Evolutionary conservation across 768 basidiomycete genomes (phyloP), one percentile per base, ranked within the genome.

Genomic region (Agaricus subrufescens): DNA sequence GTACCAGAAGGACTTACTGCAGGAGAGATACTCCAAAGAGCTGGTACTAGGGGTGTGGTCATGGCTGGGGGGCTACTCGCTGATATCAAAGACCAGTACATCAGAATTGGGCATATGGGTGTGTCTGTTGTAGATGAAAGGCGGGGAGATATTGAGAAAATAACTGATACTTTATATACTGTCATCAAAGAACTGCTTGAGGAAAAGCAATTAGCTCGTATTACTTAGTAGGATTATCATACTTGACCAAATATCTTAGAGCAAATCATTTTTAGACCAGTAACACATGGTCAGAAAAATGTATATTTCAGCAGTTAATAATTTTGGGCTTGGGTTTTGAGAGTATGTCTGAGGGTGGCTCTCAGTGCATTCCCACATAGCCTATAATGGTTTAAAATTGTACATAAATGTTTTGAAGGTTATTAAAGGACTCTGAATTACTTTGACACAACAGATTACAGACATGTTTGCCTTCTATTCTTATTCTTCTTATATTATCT

Each of bases 61-160:
- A 81, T 91, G 45, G 91, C 94, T 31, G 91, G 84, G 29, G 94
- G 94, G 10, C 71, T 96, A 56, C 89, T 93, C 66, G 81, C 85
- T 58, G 82, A 80, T 38, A 82, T 89, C 69, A 91, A 89, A 83
- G 86, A 86, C 62, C 84, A 82, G 65, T 93, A 94, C 72, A 88
- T 93, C 78, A 83, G 57, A 46, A 58, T 60, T 40, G 88, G 89
- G 14, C 94, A 95, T 69, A 94, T 96, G 92, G 94, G 94, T 49
- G 70, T 83, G 56, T 85, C 85, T 29, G 91, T 81, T 37, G 82
- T 86, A 23, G 80, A 91, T 57, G 60, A 73, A 34, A 58, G 74
- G 52, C 77, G 91, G 38, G 86, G 82, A 1, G 91, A 94, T 66
- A 73, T 93, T 25, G 83, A 86, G 64, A 81, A 72, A 66, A 71